A percentile compares a stretch with the other conserved stretches of the same genome.
Conservation (phyloP, 1,284 basidiomycete genomes). For the Trichosporon ovoides region DNA sequence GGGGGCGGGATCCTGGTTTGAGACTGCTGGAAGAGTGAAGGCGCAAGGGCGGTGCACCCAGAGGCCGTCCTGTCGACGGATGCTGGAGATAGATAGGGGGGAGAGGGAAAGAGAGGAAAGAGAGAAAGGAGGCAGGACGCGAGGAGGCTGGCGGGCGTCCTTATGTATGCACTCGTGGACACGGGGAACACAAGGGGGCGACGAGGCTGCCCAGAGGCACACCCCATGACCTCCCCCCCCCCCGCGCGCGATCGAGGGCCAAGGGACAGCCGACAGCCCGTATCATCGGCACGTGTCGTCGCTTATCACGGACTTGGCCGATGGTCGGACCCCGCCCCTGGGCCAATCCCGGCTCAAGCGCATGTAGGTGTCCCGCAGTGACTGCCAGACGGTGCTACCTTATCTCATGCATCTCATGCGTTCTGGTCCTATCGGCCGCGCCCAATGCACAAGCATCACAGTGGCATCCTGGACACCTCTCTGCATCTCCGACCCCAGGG, state of each 20-base stretch:
- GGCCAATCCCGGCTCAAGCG: background rate
- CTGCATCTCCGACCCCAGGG: background rate
- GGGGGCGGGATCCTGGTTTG: no score
- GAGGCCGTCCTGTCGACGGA: background rate
- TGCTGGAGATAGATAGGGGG: background rate
- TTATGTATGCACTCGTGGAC: conserved; percentile 4
- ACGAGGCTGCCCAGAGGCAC: background rate
- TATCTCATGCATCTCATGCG: background rate
- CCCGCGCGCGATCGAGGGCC: background rate
- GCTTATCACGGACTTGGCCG: conserved; percentile 5
- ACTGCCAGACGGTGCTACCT: background rate
- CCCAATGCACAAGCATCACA: background rate
- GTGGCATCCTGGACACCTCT: background rate
- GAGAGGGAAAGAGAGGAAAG: background rate
- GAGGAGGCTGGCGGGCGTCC: background rate
- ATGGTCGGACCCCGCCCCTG: background rate
- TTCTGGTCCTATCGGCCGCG: background rate
- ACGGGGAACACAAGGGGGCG: background rate
- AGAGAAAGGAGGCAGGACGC: background rate
- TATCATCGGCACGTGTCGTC: conserved; percentile 5
- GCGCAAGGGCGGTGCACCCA: no score
- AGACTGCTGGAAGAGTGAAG: no score
- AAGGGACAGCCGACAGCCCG: background rate
- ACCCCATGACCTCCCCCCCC: background rate
- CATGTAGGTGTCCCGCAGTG: background rate